Base-by-base conservation (phyloP, 2,329 filamentous ascomycete genomes). In the Sclerotinia minor region DNA sequence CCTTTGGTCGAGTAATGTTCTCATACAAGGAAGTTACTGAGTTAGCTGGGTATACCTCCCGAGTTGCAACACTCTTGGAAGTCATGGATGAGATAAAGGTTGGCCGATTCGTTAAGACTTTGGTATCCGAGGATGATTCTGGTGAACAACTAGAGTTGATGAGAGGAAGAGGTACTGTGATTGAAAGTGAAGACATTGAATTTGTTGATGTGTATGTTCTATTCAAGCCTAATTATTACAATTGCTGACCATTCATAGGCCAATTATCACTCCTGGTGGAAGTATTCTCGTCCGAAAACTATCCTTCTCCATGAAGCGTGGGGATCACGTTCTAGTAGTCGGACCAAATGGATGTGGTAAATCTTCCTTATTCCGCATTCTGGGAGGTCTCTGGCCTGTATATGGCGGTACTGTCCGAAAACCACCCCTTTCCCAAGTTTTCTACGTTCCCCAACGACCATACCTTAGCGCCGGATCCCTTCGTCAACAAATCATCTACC, bases 311-410 rank as follows among this genome's bases (percentile, higher is more conserved):
- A 92, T 99, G 71, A 86, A 88, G 67, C 89, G 90, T 1, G 92
- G 93, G 67, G 92, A 97, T 69, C 95, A 99, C 74, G 85, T 99
- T 8, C 87, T 99, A 49, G 75, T 99, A 53, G 92, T 98, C 53
- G 95, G 95, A 0, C 95, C 95, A 29, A 99, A 99, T 77, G 95
- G 95, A 49, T 99, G 95, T 78, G 95, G 95, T 53, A 99, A 99
- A 79, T 97, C 92, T 0, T 96, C 91, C 21, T 84, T 99, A 3
- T 99, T 99, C 85, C 89, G 95, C 49, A 99, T 99, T 73, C 86
- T 99, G 0, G 95, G 95, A 70, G 95, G 95, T 0, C 83, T 99
- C 3, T 99, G 95, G 95, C 95, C 95, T 21, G 95, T 98, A 17
- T 99, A 99, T 79, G 94, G 95, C 72, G 95, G 95, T 64, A 92